Base-by-base conservation (phyloP, 1,284 basidiomycete genomes). In the Austroboletus rostrupii region DNA sequence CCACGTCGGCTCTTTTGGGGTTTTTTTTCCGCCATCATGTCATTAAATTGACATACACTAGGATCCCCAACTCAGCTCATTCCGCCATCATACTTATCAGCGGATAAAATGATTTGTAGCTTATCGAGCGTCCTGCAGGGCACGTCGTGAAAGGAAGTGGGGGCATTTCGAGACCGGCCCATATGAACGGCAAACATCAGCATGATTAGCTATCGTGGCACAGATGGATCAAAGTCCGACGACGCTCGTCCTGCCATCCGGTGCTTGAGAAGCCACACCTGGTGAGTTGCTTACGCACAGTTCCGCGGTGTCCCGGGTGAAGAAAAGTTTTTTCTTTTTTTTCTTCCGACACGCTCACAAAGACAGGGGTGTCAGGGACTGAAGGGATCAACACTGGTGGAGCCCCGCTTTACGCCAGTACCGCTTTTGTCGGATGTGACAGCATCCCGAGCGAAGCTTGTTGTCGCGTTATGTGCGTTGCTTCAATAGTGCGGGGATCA, bases 401-500 rank as follows among this genome's bases (percentile, higher is more conserved):
- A n/a, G 32, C 32, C 16, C 19, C 37, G 38, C 44, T 50, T 58
- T 52, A 48, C 47, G 45, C 58, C 53, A 47, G 60, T 43, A 54
- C 57, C 41, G 19, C 48, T 61, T 62, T 62, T 62, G 48, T 39
- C 33, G 10, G 37, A 43, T 35, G 48, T 64, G 54, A 59, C 64
- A 67, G 60, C 65, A 66, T 68, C 56, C 62, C 64, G 65, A 44
- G 37, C 20, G 50, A 55, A 23, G 39, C 26, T 37, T 45, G 14
- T 47, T 41, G 54, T 43, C 42, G 45, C 49, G 56, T 38, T 42
- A 50, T 23, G 19, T 23, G 17, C 9, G 35, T 13, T 32, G 53
- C 55, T 62, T 57, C 60, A 36, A 49, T 42, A 32, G 14, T 46
- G 63, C 62, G 61, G 64, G 60, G 51, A 63, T 66, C 58, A 65